phyloP scores from a whole-genome alignment of 2,329 filamentous ascomycete species.

The Graphilbum fragrans region DNA sequence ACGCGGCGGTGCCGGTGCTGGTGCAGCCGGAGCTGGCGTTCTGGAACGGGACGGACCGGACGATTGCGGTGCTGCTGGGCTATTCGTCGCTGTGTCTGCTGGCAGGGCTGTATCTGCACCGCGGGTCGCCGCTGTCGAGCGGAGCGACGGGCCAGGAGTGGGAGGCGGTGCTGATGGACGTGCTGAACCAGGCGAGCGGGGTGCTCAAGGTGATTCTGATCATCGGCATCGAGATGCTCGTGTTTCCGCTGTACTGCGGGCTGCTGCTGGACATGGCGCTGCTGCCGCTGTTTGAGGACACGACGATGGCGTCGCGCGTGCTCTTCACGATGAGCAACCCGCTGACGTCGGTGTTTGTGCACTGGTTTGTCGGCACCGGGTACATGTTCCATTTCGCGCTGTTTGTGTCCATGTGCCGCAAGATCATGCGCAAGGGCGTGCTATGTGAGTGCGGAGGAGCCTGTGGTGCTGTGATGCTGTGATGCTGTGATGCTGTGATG shows the following conservation, averaged over 20 bases:
- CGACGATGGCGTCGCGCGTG: slow-evolving; percentile 65
- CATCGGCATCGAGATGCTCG: slow-evolving; percentile 97
- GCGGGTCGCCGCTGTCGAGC: slow-evolving; percentile 55
- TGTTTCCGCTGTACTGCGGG: slow-evolving; percentile 92
- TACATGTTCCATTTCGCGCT: slow-evolving; percentile 99
- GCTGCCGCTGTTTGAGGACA: slow-evolving; percentile 75
- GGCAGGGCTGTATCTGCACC: slow-evolving; percentile 68
- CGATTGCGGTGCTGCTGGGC: slow-evolving; percentile 65
- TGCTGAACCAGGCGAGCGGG: slow-evolving; percentile 83
- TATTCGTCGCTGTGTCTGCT: slow-evolving; percentile 66
- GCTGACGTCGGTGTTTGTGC: slow-evolving; percentile 85
- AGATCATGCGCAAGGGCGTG: slow-evolving; percentile 91
- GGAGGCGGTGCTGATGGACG: slow-evolving; percentile 72
- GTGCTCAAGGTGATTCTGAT: slow-evolving; percentile 97
- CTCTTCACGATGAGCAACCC: slow-evolving; percentile 69
- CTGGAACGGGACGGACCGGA: slow-evolving; percentile 54
- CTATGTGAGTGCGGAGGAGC: slow-evolving; percentile 79
- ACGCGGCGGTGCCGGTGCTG: slow-evolving; percentile 23
- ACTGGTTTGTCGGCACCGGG: slow-evolving; percentile 97
- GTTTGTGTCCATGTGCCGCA: slow-evolving; percentile 97
- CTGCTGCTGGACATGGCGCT: slow-evolving; percentile 80
- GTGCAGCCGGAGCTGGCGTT: slow-evolving; percentile 29
- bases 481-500: too few species aligned
- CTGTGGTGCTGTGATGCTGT: too few species aligned
- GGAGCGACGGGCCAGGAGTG: slow-evolving; percentile 43